Evolutionary conservation across 2,329 filamentous ascomycete genomes (phyloP), one percentile per base, ranked within the genome.

Genomic region (Lecanicillium sp.): DNA sequence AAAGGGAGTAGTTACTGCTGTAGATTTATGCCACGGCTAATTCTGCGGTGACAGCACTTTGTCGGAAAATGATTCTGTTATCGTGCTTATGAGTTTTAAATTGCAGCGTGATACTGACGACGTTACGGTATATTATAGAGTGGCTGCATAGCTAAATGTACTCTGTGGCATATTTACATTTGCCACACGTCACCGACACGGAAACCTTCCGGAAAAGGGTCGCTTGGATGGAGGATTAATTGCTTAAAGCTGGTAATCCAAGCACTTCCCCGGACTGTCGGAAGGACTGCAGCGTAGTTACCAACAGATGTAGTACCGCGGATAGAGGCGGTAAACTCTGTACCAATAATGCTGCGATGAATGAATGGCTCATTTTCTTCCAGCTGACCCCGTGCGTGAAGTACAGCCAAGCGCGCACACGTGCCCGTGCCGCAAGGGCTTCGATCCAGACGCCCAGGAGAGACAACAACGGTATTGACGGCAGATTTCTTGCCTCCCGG

Each of bases 391-490:
- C 58, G 50, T 2, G 58, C 59, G 46, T 68, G 61, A 10, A 69
- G 42, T 0, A 67, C 53, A 0, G 64, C 64, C 41, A 69, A 46
- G 4, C 65, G 53, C 13, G 64, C 60, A 42, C 52, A 64, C 1
- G 59, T 67, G 2, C 65, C 65, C 4, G 63, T 68, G 9, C 66
- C 65, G 40, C 64, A 67, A 2, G 64, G 65, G 41, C 63, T 65
- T 17, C 64, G 48, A 44, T 69, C 66, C 18, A 68, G 55, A 19
- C 65, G 46, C 1, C 65, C 64, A 0, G 64, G 65, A 0, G 59
- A 58, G 11, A 68, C 65, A 8, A 69, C 55, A 3, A 64, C 61
- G 0, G 64, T 58, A 43, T 66, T 25, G 22, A 25, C 7, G 11
- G 22, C 22, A 11, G 22, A 25, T 25, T 6, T 11, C 11, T 25